Conservation (phyloP, 495 filamentous ascomycete species). For the Rhypophila decipiens region DNA sequence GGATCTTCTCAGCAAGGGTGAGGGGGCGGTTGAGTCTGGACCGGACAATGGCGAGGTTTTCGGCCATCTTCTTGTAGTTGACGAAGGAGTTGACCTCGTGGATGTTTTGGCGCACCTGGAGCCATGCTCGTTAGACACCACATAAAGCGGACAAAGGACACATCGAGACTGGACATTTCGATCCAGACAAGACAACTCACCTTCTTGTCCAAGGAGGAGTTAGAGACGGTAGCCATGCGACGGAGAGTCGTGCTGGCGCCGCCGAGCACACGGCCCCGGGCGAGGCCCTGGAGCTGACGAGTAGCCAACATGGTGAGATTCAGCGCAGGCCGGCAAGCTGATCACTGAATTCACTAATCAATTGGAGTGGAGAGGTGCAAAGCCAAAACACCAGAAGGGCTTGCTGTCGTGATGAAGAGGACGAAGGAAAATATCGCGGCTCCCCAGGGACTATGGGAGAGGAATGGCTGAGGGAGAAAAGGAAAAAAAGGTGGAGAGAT, state of each 20-base stretch:
- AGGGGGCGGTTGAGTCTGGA: slow-evolving; percentile 82
- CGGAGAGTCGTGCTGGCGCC: slow-evolving; percentile 42
- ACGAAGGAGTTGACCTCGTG: slow-evolving; percentile 52
- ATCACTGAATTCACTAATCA: slow-evolving; percentile 15
- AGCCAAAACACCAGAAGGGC: slow-evolving; percentile 18
- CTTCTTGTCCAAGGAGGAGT: slow-evolving; percentile 50
- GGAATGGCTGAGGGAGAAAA: slow-evolving; percentile 14
- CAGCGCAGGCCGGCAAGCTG: slow-evolving; percentile 11
- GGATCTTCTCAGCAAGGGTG: slow-evolving; percentile 95
- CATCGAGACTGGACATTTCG: background rate
- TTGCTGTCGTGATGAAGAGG: slow-evolving; percentile 6
- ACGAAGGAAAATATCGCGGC: slow-evolving; percentile 7
- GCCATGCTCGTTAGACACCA: background rate
- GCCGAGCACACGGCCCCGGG: slow-evolving; percentile 43
- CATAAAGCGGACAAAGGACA: background rate
- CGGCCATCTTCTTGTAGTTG: slow-evolving; percentile 88
- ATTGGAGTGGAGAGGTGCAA: slow-evolving; percentile 29
- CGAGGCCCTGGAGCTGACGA: slow-evolving; percentile 47
- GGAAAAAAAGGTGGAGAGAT: slow-evolving; percentile 27
- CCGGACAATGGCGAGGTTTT: slow-evolving; percentile 91
- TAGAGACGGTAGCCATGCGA: slow-evolving; percentile 48
- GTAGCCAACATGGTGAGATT: slow-evolving; percentile 49
- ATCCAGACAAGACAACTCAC: slow-evolving; percentile 16
- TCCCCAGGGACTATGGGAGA: slow-evolving; percentile 12
- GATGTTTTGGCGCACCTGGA: slow-evolving; percentile 50